Percentiles rank a stretch among this genome's conserved stretches.
phyloP scores from a whole-genome alignment of 2,329 filamentous ascomycete species.

The Albifimbria verrucaria region DNA sequence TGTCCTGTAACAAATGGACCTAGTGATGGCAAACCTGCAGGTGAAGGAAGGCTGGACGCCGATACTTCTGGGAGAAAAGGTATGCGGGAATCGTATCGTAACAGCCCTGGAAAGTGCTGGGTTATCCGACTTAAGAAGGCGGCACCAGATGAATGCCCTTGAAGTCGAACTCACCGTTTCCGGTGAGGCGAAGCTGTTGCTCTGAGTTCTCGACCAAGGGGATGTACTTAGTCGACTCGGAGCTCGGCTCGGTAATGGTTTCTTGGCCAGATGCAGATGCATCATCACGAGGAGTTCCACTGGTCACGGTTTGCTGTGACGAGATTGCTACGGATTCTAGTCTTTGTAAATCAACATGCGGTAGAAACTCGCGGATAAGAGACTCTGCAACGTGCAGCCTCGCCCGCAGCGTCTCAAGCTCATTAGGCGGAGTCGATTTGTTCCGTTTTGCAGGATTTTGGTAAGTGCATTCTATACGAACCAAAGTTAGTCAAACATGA shows the following conservation, averaged over 20 bases:
- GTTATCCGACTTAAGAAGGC: background rate
- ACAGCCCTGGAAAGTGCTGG: background rate
- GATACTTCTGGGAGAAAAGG: background rate
- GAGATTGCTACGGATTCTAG: background rate
- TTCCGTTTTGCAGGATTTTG: background rate
- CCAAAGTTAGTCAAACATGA: background rate
- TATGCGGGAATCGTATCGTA: slow-evolving; percentile 1
- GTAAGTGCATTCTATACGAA: slow-evolving; percentile 1
- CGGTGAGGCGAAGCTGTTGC: background rate
- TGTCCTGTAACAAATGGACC: background rate
- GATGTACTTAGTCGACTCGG: background rate
- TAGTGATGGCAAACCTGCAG: background rate
- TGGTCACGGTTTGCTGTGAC: background rate
- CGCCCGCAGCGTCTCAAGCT: background rate
- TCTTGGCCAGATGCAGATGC: background rate
- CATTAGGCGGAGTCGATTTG: background rate
- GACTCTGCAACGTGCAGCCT: background rate
- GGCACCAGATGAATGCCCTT: slow-evolving; percentile 1
- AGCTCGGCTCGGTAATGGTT: background rate
- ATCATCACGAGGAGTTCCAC: background rate
- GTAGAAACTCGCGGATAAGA: background rate
- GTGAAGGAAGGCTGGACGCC: background rate
- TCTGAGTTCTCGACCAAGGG: background rate
- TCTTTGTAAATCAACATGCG: background rate
- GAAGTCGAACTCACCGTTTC: slow-evolving; percentile 1